Evolutionary conservation across 2,329 filamentous ascomycete species (phyloP).

Genomic region (Cyphellophora europaea): DNA sequence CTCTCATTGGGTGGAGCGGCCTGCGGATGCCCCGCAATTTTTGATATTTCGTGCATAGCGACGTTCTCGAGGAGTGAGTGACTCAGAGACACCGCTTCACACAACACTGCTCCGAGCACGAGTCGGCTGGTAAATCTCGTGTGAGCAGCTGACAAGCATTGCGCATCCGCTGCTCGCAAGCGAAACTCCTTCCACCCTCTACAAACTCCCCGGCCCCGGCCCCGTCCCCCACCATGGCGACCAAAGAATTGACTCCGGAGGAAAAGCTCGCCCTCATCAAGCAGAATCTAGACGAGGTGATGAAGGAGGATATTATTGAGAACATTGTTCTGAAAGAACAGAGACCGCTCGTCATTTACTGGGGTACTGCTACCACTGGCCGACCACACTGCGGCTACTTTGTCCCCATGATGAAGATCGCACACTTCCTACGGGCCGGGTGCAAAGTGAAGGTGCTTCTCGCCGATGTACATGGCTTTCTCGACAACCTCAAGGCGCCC

Average conservation of each 20-base stretch:
- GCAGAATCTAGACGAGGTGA: constrained; percentile 70
- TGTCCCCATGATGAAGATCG: constrained; percentile 79
- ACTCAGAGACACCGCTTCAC: no score
- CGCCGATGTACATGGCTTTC: constrained; percentile 50
- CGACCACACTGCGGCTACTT: constrained; percentile 85
- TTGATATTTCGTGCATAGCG: no score
- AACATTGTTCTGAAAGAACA: constrained; percentile 45
- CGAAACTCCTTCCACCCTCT: no score
- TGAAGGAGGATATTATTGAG: constrained; percentile 55
- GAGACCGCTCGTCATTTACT: constrained; percentile 70
- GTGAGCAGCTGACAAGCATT: no score
- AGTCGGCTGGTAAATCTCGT: no score
- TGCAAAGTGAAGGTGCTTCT: constrained; percentile 75
- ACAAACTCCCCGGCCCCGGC: no score
- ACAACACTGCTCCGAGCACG: no score
- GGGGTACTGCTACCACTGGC: constrained; percentile 80
- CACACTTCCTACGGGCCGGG: constrained; percentile 73
- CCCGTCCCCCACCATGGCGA: constrained; percentile 15
- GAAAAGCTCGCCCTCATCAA: constrained; percentile 69
- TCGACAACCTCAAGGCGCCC: constrained; percentile 58
- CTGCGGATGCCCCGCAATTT: no score
- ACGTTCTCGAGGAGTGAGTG: no score
- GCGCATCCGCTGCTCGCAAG: no score
- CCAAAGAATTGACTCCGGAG: constrained; percentile 23
- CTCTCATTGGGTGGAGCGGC: no score